These are phyloP conservation scores for Chalaropsis ovoidea DNA, from an alignment of 2,329 filamentous ascomycete species.

Conservation along the genomic window DNA sequence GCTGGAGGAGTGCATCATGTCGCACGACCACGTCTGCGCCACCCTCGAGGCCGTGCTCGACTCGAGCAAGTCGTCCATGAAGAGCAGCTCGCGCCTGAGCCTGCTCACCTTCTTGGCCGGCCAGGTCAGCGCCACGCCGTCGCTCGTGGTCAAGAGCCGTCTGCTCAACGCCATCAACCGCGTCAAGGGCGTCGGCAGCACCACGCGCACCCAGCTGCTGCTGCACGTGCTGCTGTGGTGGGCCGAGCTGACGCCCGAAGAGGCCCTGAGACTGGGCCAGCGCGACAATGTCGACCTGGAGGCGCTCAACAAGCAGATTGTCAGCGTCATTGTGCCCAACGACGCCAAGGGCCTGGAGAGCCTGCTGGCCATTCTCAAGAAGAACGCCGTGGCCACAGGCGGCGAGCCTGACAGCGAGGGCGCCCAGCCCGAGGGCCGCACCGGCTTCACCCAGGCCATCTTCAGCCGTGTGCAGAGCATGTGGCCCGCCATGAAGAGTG, in stretches of 20 bases:
- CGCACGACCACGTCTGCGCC: constrained; percentile 58
- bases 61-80: constrained; percentile 41
- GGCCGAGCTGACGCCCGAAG: constrained; percentile 45
- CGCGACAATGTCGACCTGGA: constrained; percentile 37
- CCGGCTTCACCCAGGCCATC: constrained; percentile 50
- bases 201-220: constrained; percentile 62
- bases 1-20: constrained; percentile 78
- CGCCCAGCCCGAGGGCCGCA: constrained; percentile 33
- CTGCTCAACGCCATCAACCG: constrained; percentile 63
- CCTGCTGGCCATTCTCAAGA: constrained; percentile 41
- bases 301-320: constrained; percentile 37
- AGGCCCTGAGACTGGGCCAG: constrained; percentile 39
- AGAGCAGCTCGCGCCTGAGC: constrained; percentile 52
- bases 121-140: constrained; percentile 59
- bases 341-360: constrained; percentile 44
- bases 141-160: constrained; percentile 57
- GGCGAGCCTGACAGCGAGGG: constrained; percentile 31
- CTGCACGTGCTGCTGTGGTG: constrained; percentile 64
- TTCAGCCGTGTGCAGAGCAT: constrained; percentile 61
- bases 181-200: constrained; percentile 59
- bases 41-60: constrained; percentile 43
- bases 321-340: constrained; percentile 45
- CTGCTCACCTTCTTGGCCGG: constrained; percentile 63
- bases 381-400: constrained; percentile 18
- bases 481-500: constrained; percentile 62